Conservation (phyloP, 352 stramenopile species). For the Globisporangium paroecandrum region DNA sequence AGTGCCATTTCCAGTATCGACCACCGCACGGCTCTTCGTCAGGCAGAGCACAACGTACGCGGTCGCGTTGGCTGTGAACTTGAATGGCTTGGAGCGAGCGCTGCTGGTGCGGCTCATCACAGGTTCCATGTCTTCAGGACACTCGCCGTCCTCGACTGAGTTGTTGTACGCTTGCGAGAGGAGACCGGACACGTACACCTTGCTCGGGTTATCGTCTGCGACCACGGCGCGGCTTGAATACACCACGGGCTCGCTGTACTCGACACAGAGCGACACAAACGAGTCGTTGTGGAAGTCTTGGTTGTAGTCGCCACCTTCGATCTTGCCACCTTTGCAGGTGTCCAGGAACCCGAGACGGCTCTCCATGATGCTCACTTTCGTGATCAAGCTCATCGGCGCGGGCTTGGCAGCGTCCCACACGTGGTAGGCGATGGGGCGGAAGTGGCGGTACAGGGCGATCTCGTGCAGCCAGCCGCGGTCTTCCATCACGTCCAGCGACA, state of each 20-base stretch:
- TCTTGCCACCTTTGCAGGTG: not conserved
- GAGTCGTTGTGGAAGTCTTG: not conserved
- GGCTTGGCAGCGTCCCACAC: not conserved
- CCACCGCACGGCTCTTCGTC: not conserved
- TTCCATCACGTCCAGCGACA: too few relatives aligned
- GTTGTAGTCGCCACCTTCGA: not conserved
- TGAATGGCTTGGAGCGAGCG: not conserved
- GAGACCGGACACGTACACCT: not conserved
- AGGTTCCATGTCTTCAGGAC: not conserved
- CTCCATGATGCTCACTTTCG: not conserved
- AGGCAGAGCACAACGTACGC: conserved; percentile 1
- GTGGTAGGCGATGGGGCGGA: not conserved
- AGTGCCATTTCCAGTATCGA: not conserved
- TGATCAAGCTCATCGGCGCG: conserved; percentile 1
- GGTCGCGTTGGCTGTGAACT: not conserved
- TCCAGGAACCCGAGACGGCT: not conserved
- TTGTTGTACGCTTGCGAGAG: not conserved
- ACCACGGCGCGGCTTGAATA: not conserved
- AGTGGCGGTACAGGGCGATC: not conserved
- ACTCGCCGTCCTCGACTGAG: not conserved
- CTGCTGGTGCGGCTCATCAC: not conserved
- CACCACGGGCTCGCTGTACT: not conserved
- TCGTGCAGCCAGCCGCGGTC: not conserved
- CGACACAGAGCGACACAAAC: not conserved
- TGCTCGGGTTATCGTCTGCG: not conserved